Conservation (phyloP, 108 stramenopile species). For the Licmophora abbreviata region DNA sequence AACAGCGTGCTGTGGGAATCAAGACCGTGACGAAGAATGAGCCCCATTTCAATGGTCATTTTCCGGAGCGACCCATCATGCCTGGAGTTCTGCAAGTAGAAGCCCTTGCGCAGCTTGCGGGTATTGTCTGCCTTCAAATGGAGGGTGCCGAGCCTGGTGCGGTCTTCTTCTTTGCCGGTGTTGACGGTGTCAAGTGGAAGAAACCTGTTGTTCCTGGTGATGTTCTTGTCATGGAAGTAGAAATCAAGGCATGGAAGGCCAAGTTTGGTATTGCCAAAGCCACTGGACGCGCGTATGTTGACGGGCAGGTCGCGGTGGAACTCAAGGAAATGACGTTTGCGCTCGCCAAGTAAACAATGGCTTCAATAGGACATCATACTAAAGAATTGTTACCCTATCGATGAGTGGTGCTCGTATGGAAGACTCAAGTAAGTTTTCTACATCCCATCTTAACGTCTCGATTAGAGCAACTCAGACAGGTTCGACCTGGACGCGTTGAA, state of each 20-base stretch:
- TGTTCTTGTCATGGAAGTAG: constrained; percentile 92
- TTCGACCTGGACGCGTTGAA: too few relatives aligned
- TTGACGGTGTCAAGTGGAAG: constrained; percentile 95
- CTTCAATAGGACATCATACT: neutral
- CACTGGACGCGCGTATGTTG: constrained; percentile 76
- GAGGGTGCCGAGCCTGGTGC: constrained; percentile 79
- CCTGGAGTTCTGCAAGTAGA: constrained; percentile 96
- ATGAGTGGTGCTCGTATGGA: too few relatives aligned
- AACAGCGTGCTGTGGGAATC: constrained; percentile 82
- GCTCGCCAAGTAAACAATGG: constrained; percentile 38
- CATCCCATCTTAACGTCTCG: too few relatives aligned
- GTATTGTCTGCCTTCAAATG: constrained; percentile 86
- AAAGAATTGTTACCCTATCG: too few relatives aligned
- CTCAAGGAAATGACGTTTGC: constrained; percentile 77
- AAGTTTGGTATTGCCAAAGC: constrained; percentile 86
- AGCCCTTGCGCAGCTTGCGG: constrained; percentile 96
- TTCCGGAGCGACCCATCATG: constrained; percentile 96
- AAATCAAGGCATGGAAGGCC: constrained; percentile 80
- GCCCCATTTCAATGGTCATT: constrained; percentile 97
- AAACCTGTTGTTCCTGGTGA: constrained; percentile 97
- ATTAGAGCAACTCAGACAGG: too few relatives aligned
- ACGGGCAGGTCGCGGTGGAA: constrained; percentile 79
- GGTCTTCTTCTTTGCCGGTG: constrained; percentile 96
- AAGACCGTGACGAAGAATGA: constrained; percentile 94
- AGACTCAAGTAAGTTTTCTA: too few relatives aligned